These are phyloP conservation scores for Globomyces pollinis-pini DNA, from an alignment of 192 early-diverging fungal genomes.

Conservation along the genomic window DNA sequence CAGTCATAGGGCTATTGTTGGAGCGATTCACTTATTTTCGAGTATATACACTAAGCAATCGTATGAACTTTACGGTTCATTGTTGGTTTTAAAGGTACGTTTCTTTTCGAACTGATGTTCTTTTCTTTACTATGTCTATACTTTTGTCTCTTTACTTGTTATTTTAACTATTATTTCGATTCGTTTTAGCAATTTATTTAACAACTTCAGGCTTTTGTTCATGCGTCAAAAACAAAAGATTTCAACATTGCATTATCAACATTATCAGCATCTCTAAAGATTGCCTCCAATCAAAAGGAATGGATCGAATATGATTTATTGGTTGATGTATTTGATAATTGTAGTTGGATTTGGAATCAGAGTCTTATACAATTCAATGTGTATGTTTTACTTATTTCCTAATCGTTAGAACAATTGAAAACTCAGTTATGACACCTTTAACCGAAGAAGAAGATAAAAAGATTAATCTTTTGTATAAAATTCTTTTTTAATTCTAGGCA, in stretches of 20 bases:
- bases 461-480: no score
- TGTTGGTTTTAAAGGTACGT: not conserved
- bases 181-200: no score
- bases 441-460: no score
- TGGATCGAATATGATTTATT: not conserved
- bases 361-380: no score
- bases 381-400: no score
- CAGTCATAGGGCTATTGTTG: no score
- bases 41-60: not conserved
- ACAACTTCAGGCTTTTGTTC: not conserved
- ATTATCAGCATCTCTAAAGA: not conserved
- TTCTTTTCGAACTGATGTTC: not conserved
- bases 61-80: not conserved
- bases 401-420: no score
- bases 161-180: no score
- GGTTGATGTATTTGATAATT: not conserved
- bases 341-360: constrained; percentile 3
- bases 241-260: not conserved
- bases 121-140: no score
- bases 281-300: not conserved
- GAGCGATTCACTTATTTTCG: not conserved
- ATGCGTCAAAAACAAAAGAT: not conserved
- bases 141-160: no score
- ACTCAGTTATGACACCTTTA: no score
- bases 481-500: no score